Base-by-base conservation (phyloP, 495 filamentous ascomycete species). In the Cryomyces minteri region DNA sequence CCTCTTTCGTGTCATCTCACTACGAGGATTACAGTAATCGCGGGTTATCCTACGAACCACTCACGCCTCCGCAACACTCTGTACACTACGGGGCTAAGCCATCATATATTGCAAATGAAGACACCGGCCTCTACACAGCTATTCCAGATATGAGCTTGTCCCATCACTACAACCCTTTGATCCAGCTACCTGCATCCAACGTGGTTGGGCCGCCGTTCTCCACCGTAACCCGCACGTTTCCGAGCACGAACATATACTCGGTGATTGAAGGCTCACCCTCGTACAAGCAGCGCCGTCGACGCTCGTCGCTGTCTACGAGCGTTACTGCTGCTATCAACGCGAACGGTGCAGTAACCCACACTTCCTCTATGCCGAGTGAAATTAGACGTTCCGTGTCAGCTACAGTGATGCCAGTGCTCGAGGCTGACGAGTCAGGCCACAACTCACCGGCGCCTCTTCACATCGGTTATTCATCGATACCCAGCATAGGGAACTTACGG, bases 21-120 rank as follows among this genome's bases (percentile, higher is more conserved):
- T 92, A 82, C 51, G 88, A 95, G 58, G 88, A 95, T 54, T 98
- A 95, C 69, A 93, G 88, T 74, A 86, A 87, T 56, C 82, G 92
- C 33, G 90, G 86, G 30, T 75, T 96, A 48, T 96, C 92, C 4
- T 98, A 83, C 60, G 90, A 98, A 68, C 90, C 90, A 14, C 71
- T 96, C 48, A 98, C 90, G 5, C 90, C 90, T 41, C 90, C 90
- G 31, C 90, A 96, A 51, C 85, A 94, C 59, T 69, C 80, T 39
- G 62, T 88, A 41, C 74, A 73, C 44, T 73, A 90, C 31, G 73
- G 80, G 28, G 69, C 78, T 31, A 92, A 98, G 65, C 87, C 90
- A 12, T 84, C 93, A 5, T 98, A 96, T 63, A 88, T 96, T 61
- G 84, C 87, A 41, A 94, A 95, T 56, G 90, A 98, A 66, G 90